Evolutionary conservation across 1,139 yeast genomes (phyloP), one percentile per base, ranked within the genome.

Genomic region (Yamadazyma aaseri): DNA sequence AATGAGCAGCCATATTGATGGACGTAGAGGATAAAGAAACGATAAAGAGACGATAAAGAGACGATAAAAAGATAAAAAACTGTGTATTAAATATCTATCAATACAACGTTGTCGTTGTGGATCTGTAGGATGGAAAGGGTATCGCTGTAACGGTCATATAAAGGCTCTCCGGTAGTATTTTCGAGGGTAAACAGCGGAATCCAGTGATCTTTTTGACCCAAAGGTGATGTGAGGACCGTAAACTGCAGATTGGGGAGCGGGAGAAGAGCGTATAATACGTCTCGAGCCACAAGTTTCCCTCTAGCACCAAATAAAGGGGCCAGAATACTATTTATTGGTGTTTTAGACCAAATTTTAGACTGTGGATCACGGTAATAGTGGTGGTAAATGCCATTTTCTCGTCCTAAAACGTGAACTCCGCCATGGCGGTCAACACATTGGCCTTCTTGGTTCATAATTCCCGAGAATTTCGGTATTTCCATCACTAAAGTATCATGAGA

Each of bases 371-470:
- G 29, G 20, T 22, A 42, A 28, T 46, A 46, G 28, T 45, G 49
- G 17, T 33, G 29, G 24, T 42, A 45, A 15, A 15, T 16, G 11
- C 45, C 48, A 25, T 40, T 25, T 21, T 42, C 43, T 25, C 50
- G 25, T 18, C 46, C 47, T n/a, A 46, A 33, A 2, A 40, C 49
- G 25, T 46, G 49, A 18, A 46, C 34, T 9, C 31, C 31, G 10
- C 31, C 31, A 3, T 42, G 31, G 6, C 42, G 45, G 29, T 45
- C 47, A n/a, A 32, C 35, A 7, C 36, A 31, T 30, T 46, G 50
- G n/a, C 50, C 50, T 29, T 46, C 50, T 31, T 46, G 50, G 31
- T 46, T 46, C 50, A 46, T 46, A 15, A 46, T 46, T 2, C 47
- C 48, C 8, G 47, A 40, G 29, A 33, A 36, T 23, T 45, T 45